These are phyloP conservation scores for Epichloe baconii DNA, from an alignment of 2,329 filamentous ascomycete species.

Conservation along the genomic window DNA sequence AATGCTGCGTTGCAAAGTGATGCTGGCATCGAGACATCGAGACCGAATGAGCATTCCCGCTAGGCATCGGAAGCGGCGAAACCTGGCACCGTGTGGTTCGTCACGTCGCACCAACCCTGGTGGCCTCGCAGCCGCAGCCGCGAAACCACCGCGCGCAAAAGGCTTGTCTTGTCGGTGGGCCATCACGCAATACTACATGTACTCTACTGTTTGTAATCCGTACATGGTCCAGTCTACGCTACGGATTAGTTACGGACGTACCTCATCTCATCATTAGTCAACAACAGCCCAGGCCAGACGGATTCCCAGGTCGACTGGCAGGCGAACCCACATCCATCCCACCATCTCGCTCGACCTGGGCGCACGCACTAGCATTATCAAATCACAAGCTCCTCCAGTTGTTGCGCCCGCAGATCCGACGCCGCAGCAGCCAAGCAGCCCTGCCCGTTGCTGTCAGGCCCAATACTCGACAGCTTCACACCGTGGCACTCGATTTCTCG, in stretches of 20 bases:
- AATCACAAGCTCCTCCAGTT: neutral
- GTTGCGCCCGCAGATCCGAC: neutral
- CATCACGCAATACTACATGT: too few species aligned
- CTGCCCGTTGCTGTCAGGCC: neutral
- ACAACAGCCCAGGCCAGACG: neutral
- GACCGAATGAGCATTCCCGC: too few species aligned
- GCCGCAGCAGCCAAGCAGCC: neutral
- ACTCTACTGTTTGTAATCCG: too few species aligned
- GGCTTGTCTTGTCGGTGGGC: too few species aligned
- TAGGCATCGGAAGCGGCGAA: constrained; percentile 4
- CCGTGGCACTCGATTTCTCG: neutral
- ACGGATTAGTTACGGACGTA: too few species aligned
- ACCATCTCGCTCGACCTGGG: neutral
- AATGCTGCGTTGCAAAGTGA: too few species aligned
- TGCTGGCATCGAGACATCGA: too few species aligned
- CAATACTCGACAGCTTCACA: neutral
- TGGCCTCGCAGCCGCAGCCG: neutral
- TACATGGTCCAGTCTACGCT: too few species aligned
- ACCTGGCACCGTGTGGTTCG: neutral
- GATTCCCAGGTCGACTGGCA: neutral
- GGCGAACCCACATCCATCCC: neutral
- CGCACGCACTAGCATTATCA: constrained; percentile 1
- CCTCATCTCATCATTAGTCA: too few species aligned
- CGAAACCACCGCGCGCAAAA: neutral
- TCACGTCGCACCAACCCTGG: neutral